Conservation (phyloP, 768 basidiomycete genomes). For the Boletellus ananas region DNA sequence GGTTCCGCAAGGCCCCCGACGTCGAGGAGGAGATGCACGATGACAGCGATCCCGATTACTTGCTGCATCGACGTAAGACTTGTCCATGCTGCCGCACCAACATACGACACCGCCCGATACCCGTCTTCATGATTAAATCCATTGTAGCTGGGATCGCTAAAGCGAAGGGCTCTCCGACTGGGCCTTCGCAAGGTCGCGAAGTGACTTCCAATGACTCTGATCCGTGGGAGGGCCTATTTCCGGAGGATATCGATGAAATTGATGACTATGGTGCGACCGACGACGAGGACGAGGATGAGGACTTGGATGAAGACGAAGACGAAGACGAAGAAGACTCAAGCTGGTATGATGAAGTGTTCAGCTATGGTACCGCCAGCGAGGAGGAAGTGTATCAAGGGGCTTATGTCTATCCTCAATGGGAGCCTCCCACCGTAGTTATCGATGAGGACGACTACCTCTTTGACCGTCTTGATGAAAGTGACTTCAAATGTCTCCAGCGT, state of each 20-base stretch:
- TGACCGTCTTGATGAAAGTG: slow-evolving; percentile 33
- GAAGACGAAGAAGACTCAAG: slow-evolving; percentile 30
- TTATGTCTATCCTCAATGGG: slow-evolving; percentile 52
- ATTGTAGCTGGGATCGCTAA: slow-evolving; percentile 49
- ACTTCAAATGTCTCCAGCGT: slow-evolving; percentile 48
- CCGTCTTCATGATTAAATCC: slow-evolving; percentile 65
- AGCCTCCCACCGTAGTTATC: slow-evolving; percentile 46
- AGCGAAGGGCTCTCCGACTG: slow-evolving; percentile 30
- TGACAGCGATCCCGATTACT: slow-evolving; percentile 39
- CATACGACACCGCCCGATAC: slow-evolving; percentile 58
- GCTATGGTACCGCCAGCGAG: slow-evolving; percentile 32
- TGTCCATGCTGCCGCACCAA: slow-evolving; percentile 68
- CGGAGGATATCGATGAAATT: slow-evolving; percentile 41
- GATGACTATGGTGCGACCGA: slow-evolving; percentile 30
- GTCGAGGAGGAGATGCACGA: slow-evolving; percentile 43
- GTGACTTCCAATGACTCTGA: slow-evolving; percentile 43
- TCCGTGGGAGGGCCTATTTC: slow-evolving; percentile 73
- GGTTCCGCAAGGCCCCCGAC: slow-evolving; percentile 69
- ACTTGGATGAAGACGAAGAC: slow-evolving; percentile 18
- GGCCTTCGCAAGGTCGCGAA: slow-evolving; percentile 19
- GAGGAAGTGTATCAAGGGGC: slow-evolving; percentile 37
- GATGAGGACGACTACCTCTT: slow-evolving; percentile 34
- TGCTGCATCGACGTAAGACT: slow-evolving; percentile 59
- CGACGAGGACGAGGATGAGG: slow-evolving; percentile 17
- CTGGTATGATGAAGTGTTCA: slow-evolving; percentile 33